Evolutionary conservation across 768 basidiomycete species (phyloP).

Genomic region (Leucocoprinus sp.): DNA sequence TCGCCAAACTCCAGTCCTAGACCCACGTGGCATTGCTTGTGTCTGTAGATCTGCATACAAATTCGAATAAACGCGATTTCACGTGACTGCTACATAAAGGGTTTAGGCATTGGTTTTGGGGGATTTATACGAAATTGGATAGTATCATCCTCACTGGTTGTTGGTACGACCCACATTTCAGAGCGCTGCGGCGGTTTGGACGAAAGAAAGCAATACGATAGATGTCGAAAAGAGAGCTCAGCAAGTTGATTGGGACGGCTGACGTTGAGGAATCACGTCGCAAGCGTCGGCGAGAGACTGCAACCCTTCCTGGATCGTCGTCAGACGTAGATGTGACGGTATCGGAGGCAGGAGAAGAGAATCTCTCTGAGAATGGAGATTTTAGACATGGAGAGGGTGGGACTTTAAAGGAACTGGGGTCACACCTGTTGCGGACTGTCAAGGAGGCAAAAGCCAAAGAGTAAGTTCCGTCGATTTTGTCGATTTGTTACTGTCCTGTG

Average conservation of each 20-base stretch:
- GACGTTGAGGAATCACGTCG: constrained; percentile 32
- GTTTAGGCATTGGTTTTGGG: background rate
- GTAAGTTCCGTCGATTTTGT: constrained; percentile 55
- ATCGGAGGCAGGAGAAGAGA: constrained; percentile 24
- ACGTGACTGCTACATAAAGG: constrained; percentile 11
- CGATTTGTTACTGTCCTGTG: constrained; percentile 33
- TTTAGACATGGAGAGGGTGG: constrained; percentile 18
- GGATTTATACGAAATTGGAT: constrained; percentile 7
- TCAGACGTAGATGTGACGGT: constrained; percentile 35
- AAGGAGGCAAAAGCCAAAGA: constrained; percentile 83
- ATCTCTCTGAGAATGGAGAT: constrained; percentile 14
- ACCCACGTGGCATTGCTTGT: background rate
- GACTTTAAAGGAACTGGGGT: constrained; percentile 55
- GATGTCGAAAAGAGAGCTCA: constrained; percentile 37
- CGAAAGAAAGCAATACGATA: constrained; percentile 1
- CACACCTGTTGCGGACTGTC: constrained; percentile 69
- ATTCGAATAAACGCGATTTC: constrained; percentile 13
- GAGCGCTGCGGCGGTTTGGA: background rate
- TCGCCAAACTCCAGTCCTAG: constrained; percentile 28
- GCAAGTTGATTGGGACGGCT: constrained; percentile 24
- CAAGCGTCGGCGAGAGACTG: constrained; percentile 35
- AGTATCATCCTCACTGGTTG: constrained; percentile 1
- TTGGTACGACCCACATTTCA: background rate
- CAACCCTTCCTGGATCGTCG: constrained; percentile 21
- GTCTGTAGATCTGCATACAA: constrained; percentile 7